Evolutionary conservation across 371 early-diverging fungal species (phyloP), one percentile per base, ranked within the genome.

Genomic region (Blakeslea trispora): DNA sequence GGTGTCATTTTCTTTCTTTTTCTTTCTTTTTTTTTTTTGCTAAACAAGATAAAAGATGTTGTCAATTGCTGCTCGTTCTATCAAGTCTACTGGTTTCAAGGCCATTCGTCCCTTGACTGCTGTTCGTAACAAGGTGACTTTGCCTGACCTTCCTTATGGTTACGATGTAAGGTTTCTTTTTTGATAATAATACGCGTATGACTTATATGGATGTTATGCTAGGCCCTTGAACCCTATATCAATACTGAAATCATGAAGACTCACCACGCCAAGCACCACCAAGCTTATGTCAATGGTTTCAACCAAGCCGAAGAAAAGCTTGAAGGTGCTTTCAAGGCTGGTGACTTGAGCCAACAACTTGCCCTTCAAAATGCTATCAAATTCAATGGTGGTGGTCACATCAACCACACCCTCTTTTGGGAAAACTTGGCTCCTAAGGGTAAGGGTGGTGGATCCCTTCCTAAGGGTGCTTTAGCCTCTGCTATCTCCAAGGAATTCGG

Each of bases 391-490:
- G 99, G 99, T 64, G 98, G 99, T 9, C 98, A 98, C 71, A 91
- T 95, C 82, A 99, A 99, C 85, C 99, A 99, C 75, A 85, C 89
- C 54, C 81, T 99, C 52, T 98, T 96, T 84, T 99, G 98, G 97
- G 78, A 86, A 64, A 93, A 92, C 77, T 82, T 99, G 74, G 88
- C 91, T 2, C 94, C 97, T 44, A 82, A 85, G 64, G 85, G 49
- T 19, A 53, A 63, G 44, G 63, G 63, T 40, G 63, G 63, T 55
- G 63, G 63, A 53, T 23, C 21, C 15, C 45, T 57, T 35, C 56
- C 63, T 31, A 63, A 56, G 57, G 63, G 63, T 48, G 63, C 63
- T 31, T 63, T 63, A 19, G 44, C 57, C 9, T 53, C 57, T 48
- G 63, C 57, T 57, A 96, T 99, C 57, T 77, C 90, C 40, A 72